Conservation (phyloP, 2,329 filamentous ascomycete species). For the Pseudopyricularia javanii region DNA sequence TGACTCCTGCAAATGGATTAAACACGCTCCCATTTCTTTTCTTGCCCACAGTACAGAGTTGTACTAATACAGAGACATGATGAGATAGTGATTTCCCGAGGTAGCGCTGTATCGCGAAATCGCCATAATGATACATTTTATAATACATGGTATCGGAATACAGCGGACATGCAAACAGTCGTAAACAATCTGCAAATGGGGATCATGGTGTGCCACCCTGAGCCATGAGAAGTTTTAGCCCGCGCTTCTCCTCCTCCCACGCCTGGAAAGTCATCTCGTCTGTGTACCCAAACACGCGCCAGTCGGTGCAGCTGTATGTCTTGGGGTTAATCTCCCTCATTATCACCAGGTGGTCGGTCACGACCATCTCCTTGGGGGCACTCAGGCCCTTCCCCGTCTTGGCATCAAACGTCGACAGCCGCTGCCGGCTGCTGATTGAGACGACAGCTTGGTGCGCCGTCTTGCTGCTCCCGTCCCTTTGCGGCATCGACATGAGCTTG, state of each 20-base stretch:
- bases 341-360: conserved; percentile 54
- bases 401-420: conserved; percentile 28
- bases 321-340: conserved; percentile 31
- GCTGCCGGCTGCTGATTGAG: conserved; percentile 43
- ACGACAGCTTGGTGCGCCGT: conserved; percentile 47
- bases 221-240: background rate
- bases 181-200: no score
- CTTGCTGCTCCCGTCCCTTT: conserved; percentile 8
- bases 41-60: no score
- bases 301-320: conserved; percentile 36
- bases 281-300: conserved; percentile 55
- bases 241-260: conserved; percentile 19
- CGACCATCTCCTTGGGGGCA: conserved; percentile 35
- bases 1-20: no score
- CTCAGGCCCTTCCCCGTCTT: conserved; percentile 21
- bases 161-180: no score
- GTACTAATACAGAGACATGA: no score
- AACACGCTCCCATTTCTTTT: no score
- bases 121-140: no score
- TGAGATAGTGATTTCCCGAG: no score
- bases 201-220: background rate
- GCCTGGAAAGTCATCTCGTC: conserved; percentile 36
- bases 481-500: conserved; percentile 28
- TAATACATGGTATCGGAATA: no score
- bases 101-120: no score